phyloP scores from a whole-genome alignment of 139 green algal species.

The Volvox africanus region DNA sequence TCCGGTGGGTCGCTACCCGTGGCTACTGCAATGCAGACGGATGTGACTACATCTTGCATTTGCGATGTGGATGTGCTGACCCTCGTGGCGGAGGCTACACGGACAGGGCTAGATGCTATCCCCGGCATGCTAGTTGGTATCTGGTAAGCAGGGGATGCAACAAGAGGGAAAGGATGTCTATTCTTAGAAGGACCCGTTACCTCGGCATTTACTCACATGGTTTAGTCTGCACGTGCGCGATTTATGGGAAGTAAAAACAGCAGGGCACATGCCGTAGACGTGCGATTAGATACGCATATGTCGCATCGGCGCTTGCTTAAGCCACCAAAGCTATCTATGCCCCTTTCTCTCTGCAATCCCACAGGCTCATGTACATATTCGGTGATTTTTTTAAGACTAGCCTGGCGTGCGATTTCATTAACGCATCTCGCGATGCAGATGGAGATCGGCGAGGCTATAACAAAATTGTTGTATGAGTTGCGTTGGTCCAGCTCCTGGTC shows the following conservation, averaged over 20 bases:
- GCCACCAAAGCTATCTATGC: no score
- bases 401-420: slow-evolving; percentile 13
- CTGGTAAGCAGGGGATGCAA: slow-evolving; percentile 3
- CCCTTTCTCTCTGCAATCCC: background rate
- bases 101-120: background rate
- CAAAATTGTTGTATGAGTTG: background rate
- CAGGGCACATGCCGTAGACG: background rate
- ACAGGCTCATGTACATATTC: slow-evolving; percentile 44
- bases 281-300: background rate
- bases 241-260: background rate
- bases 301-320: background rate
- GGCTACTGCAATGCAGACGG: background rate
- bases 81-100: background rate
- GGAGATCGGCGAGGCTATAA: slow-evolving; percentile 1
- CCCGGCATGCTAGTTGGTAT: slow-evolving; percentile 26
- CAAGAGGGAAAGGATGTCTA: background rate
- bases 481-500: background rate
- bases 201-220: background rate
- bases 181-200: no score
- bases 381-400: slow-evolving; percentile 14
- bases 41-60: background rate
- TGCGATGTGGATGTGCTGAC: background rate
- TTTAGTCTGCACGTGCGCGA: background rate
- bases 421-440: background rate
- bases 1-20: background rate